A percentile compares a stretch with the other conserved stretches of the same genome.
phyloP scores from a whole-genome alignment of 345 rosid genomes.

The Pelargonium nanum region DNA sequence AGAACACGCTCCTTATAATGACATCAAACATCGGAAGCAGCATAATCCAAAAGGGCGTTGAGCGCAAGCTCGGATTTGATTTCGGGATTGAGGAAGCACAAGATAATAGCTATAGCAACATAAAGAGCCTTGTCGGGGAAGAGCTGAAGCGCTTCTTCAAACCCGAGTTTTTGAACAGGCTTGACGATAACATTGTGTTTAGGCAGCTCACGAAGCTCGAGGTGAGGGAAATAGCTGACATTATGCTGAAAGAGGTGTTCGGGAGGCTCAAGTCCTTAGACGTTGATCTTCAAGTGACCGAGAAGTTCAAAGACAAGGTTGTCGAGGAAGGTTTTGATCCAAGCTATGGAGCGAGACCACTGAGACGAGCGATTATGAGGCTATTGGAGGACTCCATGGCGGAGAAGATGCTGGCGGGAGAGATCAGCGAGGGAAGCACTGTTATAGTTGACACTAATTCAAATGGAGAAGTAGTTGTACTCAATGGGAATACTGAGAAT shows the following conservation, averaged over 20 bases:
- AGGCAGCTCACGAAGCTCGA: constrained; percentile 81
- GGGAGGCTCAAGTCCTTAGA: constrained; percentile 62
- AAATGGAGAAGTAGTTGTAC: constrained; percentile 75
- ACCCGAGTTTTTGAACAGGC: constrained; percentile 89
- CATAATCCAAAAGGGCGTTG: constrained; percentile 44
- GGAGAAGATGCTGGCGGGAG: constrained; percentile 93
- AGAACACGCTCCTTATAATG: constrained; percentile 50
- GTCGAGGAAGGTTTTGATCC: constrained; percentile 96
- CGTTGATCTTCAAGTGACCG: constrained; percentile 89
- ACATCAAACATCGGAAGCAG: constrained; percentile 47
- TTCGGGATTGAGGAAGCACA: constrained; percentile 79
- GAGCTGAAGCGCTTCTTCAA: constrained; percentile 87
- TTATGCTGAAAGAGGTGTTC: constrained; percentile 87
- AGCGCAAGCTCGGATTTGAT: constrained; percentile 79
- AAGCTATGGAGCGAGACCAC: constrained; percentile 92
- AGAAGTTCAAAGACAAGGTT: constrained; percentile 81
- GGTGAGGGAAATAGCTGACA: constrained; percentile 88
- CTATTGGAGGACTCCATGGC: constrained; percentile 96
- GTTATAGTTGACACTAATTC: constrained; percentile 82
- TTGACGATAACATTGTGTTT: constrained; percentile 97
- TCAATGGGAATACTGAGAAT: constrained; percentile 41
- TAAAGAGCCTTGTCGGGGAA: constrained; percentile 87
- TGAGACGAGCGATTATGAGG: constrained; percentile 93
- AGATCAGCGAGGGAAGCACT: constrained; percentile 86
- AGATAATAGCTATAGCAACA: constrained; percentile 6